These are phyloP conservation scores for Gossypium sturtianum DNA, from an alignment of 345 rosid species.

Conservation along the genomic window DNA sequence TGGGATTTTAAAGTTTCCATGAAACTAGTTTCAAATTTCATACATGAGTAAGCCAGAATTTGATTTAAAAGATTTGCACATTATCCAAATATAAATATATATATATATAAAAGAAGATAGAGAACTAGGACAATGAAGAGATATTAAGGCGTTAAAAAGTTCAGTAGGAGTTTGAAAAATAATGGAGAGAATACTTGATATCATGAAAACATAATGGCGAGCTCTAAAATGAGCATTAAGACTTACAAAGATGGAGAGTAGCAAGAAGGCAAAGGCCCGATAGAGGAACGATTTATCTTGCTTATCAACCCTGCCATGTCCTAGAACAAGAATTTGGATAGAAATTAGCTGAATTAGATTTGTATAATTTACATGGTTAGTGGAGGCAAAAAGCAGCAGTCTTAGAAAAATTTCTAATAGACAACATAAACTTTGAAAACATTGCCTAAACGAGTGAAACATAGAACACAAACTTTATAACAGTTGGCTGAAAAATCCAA, in stretches of 20 bases:
- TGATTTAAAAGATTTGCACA: background rate
- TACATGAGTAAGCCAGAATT: background rate
- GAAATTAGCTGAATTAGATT: constrained; percentile 15
- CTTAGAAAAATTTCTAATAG: background rate
- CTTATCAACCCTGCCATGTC: constrained; percentile 98
- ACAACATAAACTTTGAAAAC: background rate
- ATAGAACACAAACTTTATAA: background rate
- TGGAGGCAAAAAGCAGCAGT: constrained; percentile 4
- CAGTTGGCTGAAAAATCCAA: background rate
- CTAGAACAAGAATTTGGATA: constrained; percentile 34
- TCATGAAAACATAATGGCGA: constrained; percentile 8
- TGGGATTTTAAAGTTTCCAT: background rate
- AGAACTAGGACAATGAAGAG: background rate
- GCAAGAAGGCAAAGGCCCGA: constrained; percentile 91
- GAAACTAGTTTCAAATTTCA: background rate
- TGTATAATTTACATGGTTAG: background rate
- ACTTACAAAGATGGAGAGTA: constrained; percentile 93
- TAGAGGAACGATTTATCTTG: constrained; percentile 97
- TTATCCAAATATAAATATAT: background rate
- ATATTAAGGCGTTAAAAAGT: background rate
- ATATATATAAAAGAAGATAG: background rate
- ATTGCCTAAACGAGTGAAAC: background rate
- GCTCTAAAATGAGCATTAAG: constrained; percentile 1
- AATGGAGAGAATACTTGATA: background rate
- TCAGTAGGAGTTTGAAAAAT: background rate